Base-by-base conservation (phyloP, 140 eudicot genomes). In the Cichorium intybus region DNA sequence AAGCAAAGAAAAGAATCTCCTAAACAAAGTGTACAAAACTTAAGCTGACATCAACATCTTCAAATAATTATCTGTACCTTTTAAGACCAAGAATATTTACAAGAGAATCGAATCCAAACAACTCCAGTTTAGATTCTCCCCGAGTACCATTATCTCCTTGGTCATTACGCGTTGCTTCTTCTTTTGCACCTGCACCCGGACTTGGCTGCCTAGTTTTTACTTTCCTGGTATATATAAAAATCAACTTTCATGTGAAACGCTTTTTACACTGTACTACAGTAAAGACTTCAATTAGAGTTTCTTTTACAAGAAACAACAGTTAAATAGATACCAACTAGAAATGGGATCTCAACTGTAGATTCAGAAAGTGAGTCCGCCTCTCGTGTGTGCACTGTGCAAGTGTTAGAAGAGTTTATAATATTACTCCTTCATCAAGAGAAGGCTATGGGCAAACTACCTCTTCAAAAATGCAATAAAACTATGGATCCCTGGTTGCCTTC, bases 81-180 rank as follows among this genome's bases (percentile, higher is more conserved):
- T 80, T 84, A n/a, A 90, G 95, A 47, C 95, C 95, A 57, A 90
- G 79, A 49, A 84, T 84, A 66, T 81, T 86, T 45, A 86, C 97
- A 73, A 90, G 95, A 66, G 94, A 84, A 75, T 90, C 95, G 68
- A 90, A 87, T 41, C 95, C 95, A 78, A 87, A 87, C 68, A 90
- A 78, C 43, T 90, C 96, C 71, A 90, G 18, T 72, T 82, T 90
- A 66, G 94, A 90, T 63, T 90, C 86, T 66, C 69, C 69, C 23
- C 74, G 82, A 51, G 71, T 48, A 59, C 88, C 84, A 80, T 76
- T 85, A 31, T 59, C 66, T 62, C 68, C 83, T 33, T 24, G 71
- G 62, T 79, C 79, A 48, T 62, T 77, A 41, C 71, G 67, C 34
- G 51, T 29, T 24, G 87, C 23, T 16, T 63, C 75, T 39, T 79